Conservation (phyloP, 257 asterid genomes). For the Henckelia pumila region DNA sequence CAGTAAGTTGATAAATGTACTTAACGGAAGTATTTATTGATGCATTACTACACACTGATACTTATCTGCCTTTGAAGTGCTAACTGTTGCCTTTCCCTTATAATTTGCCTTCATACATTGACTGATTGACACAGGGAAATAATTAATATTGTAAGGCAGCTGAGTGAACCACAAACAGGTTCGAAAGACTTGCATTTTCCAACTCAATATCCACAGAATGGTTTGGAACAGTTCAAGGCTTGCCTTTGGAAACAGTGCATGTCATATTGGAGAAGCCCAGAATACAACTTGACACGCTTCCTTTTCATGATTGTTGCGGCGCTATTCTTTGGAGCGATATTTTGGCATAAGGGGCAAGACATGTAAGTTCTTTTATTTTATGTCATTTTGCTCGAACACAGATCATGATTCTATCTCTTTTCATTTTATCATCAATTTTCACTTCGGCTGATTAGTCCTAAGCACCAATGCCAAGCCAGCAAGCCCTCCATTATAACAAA, state of each 20-base stretch:
- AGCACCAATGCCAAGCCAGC: not conserved
- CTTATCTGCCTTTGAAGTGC: not conserved
- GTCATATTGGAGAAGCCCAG: constrained; percentile 58
- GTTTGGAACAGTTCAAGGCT: constrained; percentile 35
- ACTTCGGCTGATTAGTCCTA: not conserved
- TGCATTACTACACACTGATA: not conserved
- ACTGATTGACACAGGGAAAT: not conserved
- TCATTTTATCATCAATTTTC: not conserved
- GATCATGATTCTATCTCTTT: not conserved
- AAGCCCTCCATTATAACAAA: no score
- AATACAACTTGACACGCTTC: constrained; percentile 34
- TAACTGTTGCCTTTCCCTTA: not conserved
- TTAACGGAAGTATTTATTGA: not conserved
- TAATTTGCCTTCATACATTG: not conserved
- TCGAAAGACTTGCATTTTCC: constrained; percentile 39
- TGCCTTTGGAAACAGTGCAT: constrained; percentile 50
- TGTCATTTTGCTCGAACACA: not conserved
- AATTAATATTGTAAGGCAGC: constrained; percentile 22
- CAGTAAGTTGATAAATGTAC: not conserved
- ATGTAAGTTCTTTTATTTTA: constrained; percentile 26
- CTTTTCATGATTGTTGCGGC: constrained; percentile 31
- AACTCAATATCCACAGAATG: constrained; percentile 36
- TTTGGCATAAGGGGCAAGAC: constrained; percentile 40
- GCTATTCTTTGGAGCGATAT: constrained; percentile 31
- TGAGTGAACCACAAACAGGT: constrained; percentile 36